Base-by-base conservation (phyloP, 345 rosid species). In the Bruguiera gymnorhiza region DNA sequence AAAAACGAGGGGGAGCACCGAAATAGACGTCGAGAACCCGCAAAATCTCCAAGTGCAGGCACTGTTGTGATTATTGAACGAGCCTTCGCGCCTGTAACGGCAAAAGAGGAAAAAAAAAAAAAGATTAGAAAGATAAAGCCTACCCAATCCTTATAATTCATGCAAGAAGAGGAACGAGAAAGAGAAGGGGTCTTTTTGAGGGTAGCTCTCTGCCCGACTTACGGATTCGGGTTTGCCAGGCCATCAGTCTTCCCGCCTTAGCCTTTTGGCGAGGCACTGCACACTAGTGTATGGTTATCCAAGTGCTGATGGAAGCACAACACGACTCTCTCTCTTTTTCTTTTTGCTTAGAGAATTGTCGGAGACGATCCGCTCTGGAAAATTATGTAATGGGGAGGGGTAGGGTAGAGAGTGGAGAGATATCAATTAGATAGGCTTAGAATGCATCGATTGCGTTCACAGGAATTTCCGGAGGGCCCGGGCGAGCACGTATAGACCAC, bases 21-120 rank as follows among this genome's bases (percentile, higher is more conserved):
- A 54, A 62, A 70, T 24, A 50, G 51, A n/a, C 39, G 51, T 18
- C 62, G 36, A 7, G 54, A 31, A 21, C 21, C 51, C 4, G 51
- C 0, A 11, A 54, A 60, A 51, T 60, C 58, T 65, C 36, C 70
- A 32, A 56, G 4, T 74, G 48, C 66, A n/a, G 59, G 71, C 66
- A 68, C 24, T 23, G 78, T 54, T 7, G 78, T 69, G 20, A 70
- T 27, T 27, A 58, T 27, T 39, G 77, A 70, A 62, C 73, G 58
- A 66, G 67, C 55, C 71, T 74, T 80, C 1, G 54, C 60, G 5
- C 84, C 83, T 81, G 81, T 23, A 72, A 62, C 39, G 26, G 19
- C n/a, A 27, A 48, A 2, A 8, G 20, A 26, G 19, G 8, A 50
- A 48, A 29, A 4, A 19, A 29, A 10, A 2, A 24, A 10, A 55